These are phyloP conservation scores for Phanerochaete sordida DNA, from an alignment of 768 basidiomycete genomes.

Conservation along the genomic window DNA sequence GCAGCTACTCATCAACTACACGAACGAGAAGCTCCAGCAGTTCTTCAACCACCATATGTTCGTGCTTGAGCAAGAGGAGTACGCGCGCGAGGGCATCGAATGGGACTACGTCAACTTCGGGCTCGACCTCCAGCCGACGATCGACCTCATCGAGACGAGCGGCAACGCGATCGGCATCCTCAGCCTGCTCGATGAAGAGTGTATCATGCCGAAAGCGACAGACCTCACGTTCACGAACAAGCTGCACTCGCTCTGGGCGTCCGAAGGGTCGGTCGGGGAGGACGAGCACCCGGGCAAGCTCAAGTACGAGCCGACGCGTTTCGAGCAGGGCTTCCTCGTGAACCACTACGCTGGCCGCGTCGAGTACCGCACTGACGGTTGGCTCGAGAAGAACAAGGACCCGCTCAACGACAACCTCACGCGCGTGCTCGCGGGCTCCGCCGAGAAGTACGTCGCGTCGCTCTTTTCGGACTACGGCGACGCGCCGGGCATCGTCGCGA, in stretches of 20 bases:
- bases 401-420: slow-evolving; percentile 96
- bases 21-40: slow-evolving; percentile 97
- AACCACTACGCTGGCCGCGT: slow-evolving; percentile 97
- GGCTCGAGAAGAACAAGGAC: slow-evolving; percentile 99
- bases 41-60: slow-evolving; percentile 99
- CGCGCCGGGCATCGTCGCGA: slow-evolving; percentile 26
- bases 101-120: slow-evolving; percentile 99
- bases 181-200: slow-evolving; percentile 93
- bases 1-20: slow-evolving; percentile 97
- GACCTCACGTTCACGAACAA: slow-evolving; percentile 95
- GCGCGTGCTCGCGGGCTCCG: slow-evolving; percentile 78
- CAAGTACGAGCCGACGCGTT: slow-evolving; percentile 85
- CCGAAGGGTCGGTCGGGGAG: slow-evolving; percentile 39
- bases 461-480: slow-evolving; percentile 85
- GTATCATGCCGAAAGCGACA: slow-evolving; percentile 99
- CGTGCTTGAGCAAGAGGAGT: slow-evolving; percentile 98
- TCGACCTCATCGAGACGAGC: slow-evolving; percentile 90
- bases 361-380: slow-evolving; percentile 92
- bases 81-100: slow-evolving; percentile 91
- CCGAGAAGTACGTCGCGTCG: slow-evolving; percentile 74
- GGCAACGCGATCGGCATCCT: slow-evolving; percentile 79
- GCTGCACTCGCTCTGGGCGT: slow-evolving; percentile 74
- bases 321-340: slow-evolving; percentile 92
- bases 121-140: slow-evolving; percentile 94
- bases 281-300: slow-evolving; percentile 66